Evolutionary conservation across 1,284 basidiomycete species (phyloP).

Genomic region (Moesziomyces sp.): DNA sequence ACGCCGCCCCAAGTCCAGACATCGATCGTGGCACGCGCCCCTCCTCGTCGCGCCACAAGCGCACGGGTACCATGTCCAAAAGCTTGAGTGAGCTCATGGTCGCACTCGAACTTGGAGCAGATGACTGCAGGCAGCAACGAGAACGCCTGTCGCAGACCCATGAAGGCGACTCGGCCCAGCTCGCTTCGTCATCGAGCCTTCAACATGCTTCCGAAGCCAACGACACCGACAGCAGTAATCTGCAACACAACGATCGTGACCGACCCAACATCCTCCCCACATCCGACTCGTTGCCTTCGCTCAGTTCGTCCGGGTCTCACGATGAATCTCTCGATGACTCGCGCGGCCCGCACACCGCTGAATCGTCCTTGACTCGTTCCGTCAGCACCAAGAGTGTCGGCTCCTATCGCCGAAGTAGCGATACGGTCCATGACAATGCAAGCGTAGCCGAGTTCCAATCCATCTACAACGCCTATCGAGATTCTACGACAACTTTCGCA

Average conservation of each 20-base stretch:
- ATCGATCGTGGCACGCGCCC: background rate
- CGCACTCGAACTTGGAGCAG: constrained; percentile 38
- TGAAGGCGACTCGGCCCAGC: too few relatives aligned
- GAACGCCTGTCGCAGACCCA: too few relatives aligned
- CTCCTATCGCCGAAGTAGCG: background rate
- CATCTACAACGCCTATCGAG: constrained; percentile 34
- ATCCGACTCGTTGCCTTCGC: constrained; percentile 26
- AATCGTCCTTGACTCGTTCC: constrained; percentile 19
- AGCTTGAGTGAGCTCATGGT: constrained; percentile 45
- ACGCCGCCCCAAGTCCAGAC: background rate
- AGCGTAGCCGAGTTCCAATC: constrained; percentile 17
- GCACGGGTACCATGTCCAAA: constrained; percentile 27
- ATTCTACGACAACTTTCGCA: constrained; percentile 21
- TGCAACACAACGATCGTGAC: background rate
- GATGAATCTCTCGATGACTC: constrained; percentile 19
- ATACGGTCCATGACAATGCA: constrained; percentile 2
- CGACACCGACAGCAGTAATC: background rate
- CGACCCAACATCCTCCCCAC: background rate
- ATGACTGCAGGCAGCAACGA: constrained; percentile 2
- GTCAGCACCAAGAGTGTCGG: constrained; percentile 5
- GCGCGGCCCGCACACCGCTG: constrained; percentile 14
- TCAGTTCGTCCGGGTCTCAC: constrained; percentile 30
- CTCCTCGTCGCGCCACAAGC: constrained; percentile 8
- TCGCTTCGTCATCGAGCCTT: background rate
- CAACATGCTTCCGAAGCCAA: constrained; percentile 5